A percentile compares a stretch with the other conserved stretches of the same genome.
Evolutionary conservation across 768 basidiomycete species (phyloP).

Genomic region (Termitomyces sp.): DNA sequence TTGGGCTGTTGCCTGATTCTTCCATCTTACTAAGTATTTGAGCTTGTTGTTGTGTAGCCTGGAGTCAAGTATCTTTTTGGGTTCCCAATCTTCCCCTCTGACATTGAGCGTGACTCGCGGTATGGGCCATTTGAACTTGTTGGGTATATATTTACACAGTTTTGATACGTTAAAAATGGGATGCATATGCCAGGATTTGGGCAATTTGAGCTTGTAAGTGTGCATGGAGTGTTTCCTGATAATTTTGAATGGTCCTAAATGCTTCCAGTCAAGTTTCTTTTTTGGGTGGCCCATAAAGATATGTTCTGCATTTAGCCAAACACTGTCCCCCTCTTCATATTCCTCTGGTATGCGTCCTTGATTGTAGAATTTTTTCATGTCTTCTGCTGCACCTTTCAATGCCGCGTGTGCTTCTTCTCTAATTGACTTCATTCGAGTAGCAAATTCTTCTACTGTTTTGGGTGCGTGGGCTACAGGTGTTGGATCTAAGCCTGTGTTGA

Average conservation of each 20-base stretch:
- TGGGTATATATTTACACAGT: not conserved
- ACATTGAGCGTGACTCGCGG: not conserved
- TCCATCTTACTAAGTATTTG: too few relatives aligned
- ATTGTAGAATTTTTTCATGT: not conserved
- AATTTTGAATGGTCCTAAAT: not conserved
- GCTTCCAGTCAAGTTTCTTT: conserved; percentile 3
- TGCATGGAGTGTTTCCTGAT: not conserved
- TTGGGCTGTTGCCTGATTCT: too few relatives aligned
- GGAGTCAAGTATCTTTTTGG: not conserved
- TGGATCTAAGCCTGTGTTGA: not conserved
- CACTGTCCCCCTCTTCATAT: conserved; percentile 16
- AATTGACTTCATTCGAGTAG: not conserved
- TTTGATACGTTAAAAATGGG: not conserved
- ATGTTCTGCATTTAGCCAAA: conserved; percentile 17
- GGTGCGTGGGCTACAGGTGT: not conserved
- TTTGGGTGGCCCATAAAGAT: conserved; percentile 1
- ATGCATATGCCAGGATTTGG: not conserved
- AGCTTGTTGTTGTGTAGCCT: not conserved
- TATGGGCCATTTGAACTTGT: not conserved
- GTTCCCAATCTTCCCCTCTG: too few relatives aligned
- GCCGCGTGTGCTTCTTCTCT: too few relatives aligned
- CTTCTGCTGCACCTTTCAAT: not conserved
- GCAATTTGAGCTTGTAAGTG: not conserved
- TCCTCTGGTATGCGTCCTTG: not conserved
- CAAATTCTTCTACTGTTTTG: not conserved